A percentile compares a stretch with the other conserved stretches of the same genome.
Conservation (phyloP, 225 moss, liverwort and hornwort species). For the Polytrichum formosum region DNA sequence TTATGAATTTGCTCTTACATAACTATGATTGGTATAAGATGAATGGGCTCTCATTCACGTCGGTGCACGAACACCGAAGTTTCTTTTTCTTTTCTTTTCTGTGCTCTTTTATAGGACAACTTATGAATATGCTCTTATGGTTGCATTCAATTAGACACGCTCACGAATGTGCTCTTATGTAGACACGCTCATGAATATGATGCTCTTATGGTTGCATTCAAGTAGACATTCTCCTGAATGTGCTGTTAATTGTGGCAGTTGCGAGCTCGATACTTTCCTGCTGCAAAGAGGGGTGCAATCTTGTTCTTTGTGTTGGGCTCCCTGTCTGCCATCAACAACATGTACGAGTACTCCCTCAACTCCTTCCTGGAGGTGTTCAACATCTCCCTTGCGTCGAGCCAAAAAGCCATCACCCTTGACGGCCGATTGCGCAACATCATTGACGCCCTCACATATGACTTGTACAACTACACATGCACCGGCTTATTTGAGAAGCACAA, state of each 20-base stretch:
- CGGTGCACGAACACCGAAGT: no score
- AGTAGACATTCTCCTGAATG: neutral
- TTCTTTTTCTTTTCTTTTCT: no score
- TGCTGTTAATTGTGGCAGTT: constrained; percentile 40
- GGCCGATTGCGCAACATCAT: constrained; percentile 78
- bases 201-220: no score
- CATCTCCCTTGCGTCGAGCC: constrained; percentile 75
- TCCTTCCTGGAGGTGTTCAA: constrained; percentile 84
- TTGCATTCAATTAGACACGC: no score
- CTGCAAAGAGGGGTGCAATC: constrained; percentile 86
- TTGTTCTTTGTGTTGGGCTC: constrained; percentile 75
- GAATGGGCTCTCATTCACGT: no score
- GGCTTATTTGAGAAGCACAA: constrained; percentile 91
- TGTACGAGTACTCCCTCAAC: constrained; percentile 93
- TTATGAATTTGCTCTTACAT: no score
- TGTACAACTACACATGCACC: constrained; percentile 83
- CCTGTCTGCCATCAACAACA: constrained; percentile 81
- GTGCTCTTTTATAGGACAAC: no score
- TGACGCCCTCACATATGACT: constrained; percentile 76
- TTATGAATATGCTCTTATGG: no score
- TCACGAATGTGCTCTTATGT: no score
- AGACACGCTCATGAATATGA: no score
- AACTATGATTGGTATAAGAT: no score
- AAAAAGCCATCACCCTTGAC: constrained; percentile 63
- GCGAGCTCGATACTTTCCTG: constrained; percentile 73